phyloP scores from a whole-genome alignment of 495 filamentous ascomycete species.

The Corynascus novoguineensis region DNA sequence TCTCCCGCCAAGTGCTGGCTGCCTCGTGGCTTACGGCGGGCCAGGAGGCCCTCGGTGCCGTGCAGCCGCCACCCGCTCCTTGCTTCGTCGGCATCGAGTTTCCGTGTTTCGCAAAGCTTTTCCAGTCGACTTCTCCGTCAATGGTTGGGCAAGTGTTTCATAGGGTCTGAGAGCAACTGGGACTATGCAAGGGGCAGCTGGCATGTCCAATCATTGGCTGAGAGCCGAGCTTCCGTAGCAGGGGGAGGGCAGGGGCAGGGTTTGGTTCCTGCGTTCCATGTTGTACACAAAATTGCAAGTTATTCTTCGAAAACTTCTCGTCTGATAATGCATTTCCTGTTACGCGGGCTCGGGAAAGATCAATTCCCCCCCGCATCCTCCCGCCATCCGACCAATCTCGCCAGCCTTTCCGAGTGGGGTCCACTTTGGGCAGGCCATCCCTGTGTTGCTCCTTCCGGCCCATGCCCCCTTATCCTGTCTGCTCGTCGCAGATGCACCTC shows the following conservation, averaged over 20 bases:
- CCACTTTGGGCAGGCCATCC: not conserved
- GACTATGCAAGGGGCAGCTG: not conserved
- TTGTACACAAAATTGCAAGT: too few relatives aligned
- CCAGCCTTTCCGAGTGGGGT: not conserved
- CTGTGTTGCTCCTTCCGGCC: not conserved
- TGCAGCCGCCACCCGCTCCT: conserved; percentile 5
- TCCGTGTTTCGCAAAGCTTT: conserved; percentile 6
- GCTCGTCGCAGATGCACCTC: conserved; percentile 18
- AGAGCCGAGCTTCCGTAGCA: not conserved
- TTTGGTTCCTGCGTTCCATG: not conserved
- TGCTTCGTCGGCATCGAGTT: conserved; percentile 3
- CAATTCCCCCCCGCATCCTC: conserved; percentile 4
- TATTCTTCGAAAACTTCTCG: not conserved
- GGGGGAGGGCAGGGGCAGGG: not conserved
- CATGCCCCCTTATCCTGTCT: conserved; percentile 15
- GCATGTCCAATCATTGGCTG: not conserved
- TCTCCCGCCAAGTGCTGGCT: not conserved
- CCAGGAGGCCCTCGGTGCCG: not conserved
- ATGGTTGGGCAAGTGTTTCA: conserved; percentile 11
- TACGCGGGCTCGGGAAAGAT: not conserved
- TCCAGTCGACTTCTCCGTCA: not conserved
- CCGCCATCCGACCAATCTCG: conserved; percentile 4
- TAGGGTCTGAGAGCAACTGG: not conserved
- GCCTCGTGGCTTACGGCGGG: not conserved
- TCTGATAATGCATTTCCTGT: not conserved